These are phyloP conservation scores for Ophiostoma angusticollis DNA, from an alignment of 2,329 filamentous ascomycete genomes.

Conservation along the genomic window DNA sequence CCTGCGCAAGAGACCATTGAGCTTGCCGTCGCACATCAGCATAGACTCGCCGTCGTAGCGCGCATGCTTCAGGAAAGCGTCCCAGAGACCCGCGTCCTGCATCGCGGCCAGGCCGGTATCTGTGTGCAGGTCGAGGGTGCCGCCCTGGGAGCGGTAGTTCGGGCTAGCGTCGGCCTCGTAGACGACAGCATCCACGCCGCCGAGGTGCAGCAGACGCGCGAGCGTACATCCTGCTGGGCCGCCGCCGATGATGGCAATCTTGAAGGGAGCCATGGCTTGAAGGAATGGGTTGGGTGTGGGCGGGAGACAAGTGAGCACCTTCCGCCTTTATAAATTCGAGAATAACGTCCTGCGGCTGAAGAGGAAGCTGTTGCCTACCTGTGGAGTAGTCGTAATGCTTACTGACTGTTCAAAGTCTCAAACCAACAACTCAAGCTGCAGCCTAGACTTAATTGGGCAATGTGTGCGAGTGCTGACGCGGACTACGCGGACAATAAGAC, in stretches of 20 bases:
- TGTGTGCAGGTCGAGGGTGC: constrained; percentile 41
- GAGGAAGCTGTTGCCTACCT: too few relatives aligned
- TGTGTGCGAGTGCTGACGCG: too few relatives aligned
- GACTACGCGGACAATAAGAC: too few relatives aligned
- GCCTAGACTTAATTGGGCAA: too few relatives aligned
- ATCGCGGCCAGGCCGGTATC: constrained; percentile 37
- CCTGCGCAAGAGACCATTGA: constrained; percentile 23
- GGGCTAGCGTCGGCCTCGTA: constrained; percentile 35
- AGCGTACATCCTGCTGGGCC: constrained; percentile 37
- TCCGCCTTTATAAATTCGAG: too few relatives aligned
- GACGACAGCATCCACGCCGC: constrained; percentile 32
- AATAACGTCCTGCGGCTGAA: too few relatives aligned
- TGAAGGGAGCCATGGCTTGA: constrained; percentile 15
- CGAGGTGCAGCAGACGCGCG: constrained; percentile 37
- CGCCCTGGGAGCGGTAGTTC: constrained; percentile 36
- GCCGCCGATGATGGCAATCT: constrained; percentile 35
- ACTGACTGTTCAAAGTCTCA: too few relatives aligned
- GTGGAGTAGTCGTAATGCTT: too few relatives aligned
- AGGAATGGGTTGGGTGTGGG: too few relatives aligned
- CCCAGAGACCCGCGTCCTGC: constrained; percentile 34
- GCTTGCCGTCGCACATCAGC: constrained; percentile 31
- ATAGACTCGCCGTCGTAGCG: constrained; percentile 40
- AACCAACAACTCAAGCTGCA: too few relatives aligned
- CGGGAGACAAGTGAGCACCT: too few relatives aligned
- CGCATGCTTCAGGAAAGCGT: constrained; percentile 35